Base-by-base conservation (phyloP, 495 filamentous ascomycete species). In the Trichoderma parareesei region DNA sequence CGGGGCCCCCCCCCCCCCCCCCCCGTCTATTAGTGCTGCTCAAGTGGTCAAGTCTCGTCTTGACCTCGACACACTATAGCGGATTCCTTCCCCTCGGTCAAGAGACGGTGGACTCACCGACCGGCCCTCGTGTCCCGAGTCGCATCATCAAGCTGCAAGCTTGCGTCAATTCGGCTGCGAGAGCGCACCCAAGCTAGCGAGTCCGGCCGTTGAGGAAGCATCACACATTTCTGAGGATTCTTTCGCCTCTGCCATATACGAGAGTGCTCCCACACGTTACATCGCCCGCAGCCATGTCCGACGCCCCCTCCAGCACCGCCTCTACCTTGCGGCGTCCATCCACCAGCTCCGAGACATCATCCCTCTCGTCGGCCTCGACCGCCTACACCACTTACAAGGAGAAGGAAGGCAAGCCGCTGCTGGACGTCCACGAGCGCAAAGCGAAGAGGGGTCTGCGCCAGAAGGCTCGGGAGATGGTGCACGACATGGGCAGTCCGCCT, bases 121-220 rank as follows among this genome's bases (percentile, higher is more conserved):
- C 53, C 53, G 3, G 33, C 20, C 20, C 53, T 35, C 27, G 18
- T 35, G 16, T 49, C 18, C 33, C 27, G 53, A 57, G 27, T 57
- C 53, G 27, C 53, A 57, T 57, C 53, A 57, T 57, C 53, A 37
- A 57, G 53, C 53, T 57, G 27, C 53, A 57, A 57, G 27, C 53
- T 57, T 37, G 53, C 53, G 53, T 37, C 53, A 57, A 57, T 57
- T 9, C 9, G 46, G 16, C 18, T n/a, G 27, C 53, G 11, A 57
- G 10, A 49, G 46, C n/a, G 9, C 27, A 37, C 27, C 27, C 13
- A 27, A 27, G 27, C 27, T 27, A 27, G 27, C 27, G 1, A 27
- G 27, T 27, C 27, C 27, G 27, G 10, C 48, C 20, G n/a, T 55
- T 55, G 48, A 46, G 16, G 48, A 55, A 55, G 27, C 11, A 57